Evolutionary conservation across 495 filamentous ascomycete species (phyloP), one percentile per base, ranked within the genome.

Genomic region (Aspergillus affinis): DNA sequence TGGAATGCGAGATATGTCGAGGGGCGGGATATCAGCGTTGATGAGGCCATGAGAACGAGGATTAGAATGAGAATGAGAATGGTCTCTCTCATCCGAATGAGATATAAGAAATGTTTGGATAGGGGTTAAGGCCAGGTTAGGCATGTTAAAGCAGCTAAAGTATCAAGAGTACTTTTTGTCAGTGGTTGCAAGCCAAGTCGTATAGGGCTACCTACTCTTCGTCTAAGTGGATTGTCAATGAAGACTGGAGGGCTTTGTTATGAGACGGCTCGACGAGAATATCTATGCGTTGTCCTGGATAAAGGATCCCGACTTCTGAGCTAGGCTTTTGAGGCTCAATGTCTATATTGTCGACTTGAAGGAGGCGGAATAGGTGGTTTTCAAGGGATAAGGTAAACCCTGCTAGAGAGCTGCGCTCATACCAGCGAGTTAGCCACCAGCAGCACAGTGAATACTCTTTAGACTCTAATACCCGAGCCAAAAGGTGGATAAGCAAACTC

Each of bases 261-360:
- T 41, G 36, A 36, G 61, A 19, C 27, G 62, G 58, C 20, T 62
- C 67, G 10, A 80, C 53, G 9, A 80, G 32, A 45, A 82, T 51
- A 57, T 83, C 81, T 62, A 84, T 74, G 30, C 81, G 71, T 59
- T 83, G 78, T 17, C 81, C 81, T 3, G 81, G 78, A 55, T 78
- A 77, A 5, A 84, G 65, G 17, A 78, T 70, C 2, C 81, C 81
- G 15, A 71, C 61, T 8, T 75, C 73, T 44, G 68, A 66, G 41
- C 66, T 59, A 2, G 36, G 36, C 45, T 64, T 21, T n/a, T 61
- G 30, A 6, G 55, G 47, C 6, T 66, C 64, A 1, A 79, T 69
- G 41, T 71, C 64, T 26, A 72, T 60, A 32, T 77, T 78, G 61
- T 84, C 81, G 0, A 83, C 61, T 18, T 74, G 68, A 15, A 82